These are phyloP conservation scores for Pestalotiopsis sp. DNA, from an alignment of 2,329 filamentous ascomycete species.

Conservation along the genomic window DNA sequence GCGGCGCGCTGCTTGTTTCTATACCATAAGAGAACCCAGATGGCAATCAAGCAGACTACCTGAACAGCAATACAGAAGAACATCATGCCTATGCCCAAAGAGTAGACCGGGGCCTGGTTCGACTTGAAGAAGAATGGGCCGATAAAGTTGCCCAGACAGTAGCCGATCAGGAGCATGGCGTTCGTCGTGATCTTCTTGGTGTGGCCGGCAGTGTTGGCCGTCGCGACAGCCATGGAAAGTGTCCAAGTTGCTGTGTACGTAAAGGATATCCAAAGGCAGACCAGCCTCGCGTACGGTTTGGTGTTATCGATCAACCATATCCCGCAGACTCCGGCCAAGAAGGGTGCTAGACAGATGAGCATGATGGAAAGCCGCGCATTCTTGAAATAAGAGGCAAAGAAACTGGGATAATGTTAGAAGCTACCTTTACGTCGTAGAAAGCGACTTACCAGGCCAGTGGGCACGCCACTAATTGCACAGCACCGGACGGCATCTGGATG, in stretches of 20 bases:
- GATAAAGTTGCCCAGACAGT: conserved; percentile 62
- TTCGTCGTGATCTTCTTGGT: conserved; percentile 69
- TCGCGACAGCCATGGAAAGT: conserved; percentile 22
- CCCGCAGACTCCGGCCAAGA: conserved; percentile 16
- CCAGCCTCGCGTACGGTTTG: conserved; percentile 22
- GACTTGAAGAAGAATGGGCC: conserved; percentile 65
- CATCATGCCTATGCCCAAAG: conserved; percentile 43
- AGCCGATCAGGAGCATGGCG: conserved; percentile 61
- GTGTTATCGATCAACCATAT: conserved; percentile 14
- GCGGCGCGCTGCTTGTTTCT: conserved; percentile 39
- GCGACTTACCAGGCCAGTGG: conserved; percentile 14
- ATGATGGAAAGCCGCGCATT: conserved; percentile 12
- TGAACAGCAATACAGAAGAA: conserved; percentile 43
- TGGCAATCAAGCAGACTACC: conserved; percentile 38
- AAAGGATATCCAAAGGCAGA: conserved; percentile 16
- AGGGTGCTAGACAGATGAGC: conserved; percentile 16
- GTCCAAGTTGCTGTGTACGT: conserved; percentile 14
- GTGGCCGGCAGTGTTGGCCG: conserved; percentile 55
- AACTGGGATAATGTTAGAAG: background rate
- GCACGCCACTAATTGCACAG: conserved; percentile 14
- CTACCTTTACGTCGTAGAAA: background rate
- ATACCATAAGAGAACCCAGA: conserved; percentile 39
- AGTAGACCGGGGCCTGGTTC: conserved; percentile 47
- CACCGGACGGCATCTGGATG: conserved; percentile 17
- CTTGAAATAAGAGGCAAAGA: conserved; percentile 12